Percentiles rank a stretch among this genome's conserved stretches.
Conservation (phyloP, 106 monocot species). For the Platanthera zijinensis region DNA sequence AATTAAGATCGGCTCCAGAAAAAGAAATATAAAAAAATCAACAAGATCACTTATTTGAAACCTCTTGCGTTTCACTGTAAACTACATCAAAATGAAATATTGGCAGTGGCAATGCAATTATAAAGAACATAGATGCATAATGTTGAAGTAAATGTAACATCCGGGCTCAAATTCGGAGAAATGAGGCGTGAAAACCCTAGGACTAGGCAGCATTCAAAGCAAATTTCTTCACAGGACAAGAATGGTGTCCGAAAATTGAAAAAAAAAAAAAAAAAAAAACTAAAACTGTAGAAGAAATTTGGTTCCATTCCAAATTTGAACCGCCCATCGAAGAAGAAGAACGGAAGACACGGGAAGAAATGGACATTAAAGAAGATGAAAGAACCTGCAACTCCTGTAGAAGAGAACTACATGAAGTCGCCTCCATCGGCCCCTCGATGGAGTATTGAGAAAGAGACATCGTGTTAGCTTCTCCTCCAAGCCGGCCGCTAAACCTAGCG, state of each 20-base stretch:
- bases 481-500: constrained; percentile 6
- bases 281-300: background rate
- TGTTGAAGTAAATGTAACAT: background rate
- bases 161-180: too few relatives aligned
- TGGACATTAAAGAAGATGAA: background rate
- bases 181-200: background rate
- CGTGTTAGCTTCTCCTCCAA: background rate
- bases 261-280: too few relatives aligned
- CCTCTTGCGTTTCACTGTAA: background rate
- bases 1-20: background rate
- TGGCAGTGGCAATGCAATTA: background rate
- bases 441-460: constrained; percentile 22
- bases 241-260: background rate
- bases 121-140: background rate
- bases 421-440: constrained; percentile 8
- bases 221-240: background rate
- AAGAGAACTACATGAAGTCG: constrained; percentile 52
- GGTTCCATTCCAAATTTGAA: background rate
- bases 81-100: background rate
- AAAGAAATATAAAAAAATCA: background rate
- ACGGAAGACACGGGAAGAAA: background rate
- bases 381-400: constrained; percentile 69
- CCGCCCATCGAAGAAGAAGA: background rate
- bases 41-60: background rate
- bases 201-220: background rate